Evolutionary conservation across 208 protist genomes (phyloP).

Genomic region (Eutreptiella sp.): DNA sequence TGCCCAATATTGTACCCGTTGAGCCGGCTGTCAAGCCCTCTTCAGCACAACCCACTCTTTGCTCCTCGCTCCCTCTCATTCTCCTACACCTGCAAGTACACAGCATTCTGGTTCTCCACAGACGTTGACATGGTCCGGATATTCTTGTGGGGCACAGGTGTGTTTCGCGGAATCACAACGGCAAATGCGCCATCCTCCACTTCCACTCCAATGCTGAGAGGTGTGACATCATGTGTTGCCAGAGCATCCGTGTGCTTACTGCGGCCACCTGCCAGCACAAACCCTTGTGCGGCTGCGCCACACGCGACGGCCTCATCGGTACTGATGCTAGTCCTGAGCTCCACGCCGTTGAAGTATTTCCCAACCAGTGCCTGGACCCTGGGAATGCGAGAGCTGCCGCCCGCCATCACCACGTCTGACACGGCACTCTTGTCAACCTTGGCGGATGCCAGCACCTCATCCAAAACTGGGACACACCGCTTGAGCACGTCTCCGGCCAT

Average conservation of each 20-base stretch:
- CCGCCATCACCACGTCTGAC: constrained; percentile 53
- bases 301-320: constrained; percentile 44
- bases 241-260: constrained; percentile 24
- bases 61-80: too few relatives aligned
- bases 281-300: constrained; percentile 69
- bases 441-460: constrained; percentile 41
- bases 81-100: constrained; percentile 43
- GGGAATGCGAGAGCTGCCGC: constrained; percentile 73
- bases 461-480: constrained; percentile 16
- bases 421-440: constrained; percentile 48
- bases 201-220: constrained; percentile 92
- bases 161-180: constrained; percentile 71
- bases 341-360: constrained; percentile 49
- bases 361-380: constrained; percentile 72
- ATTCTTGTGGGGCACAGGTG: constrained; percentile 69
- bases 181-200: constrained; percentile 88
- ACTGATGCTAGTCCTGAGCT: constrained; percentile 39
- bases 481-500: constrained; percentile 40
- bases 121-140: constrained; percentile 23
- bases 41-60: too few relatives aligned
- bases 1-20: too few relatives aligned
- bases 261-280: constrained; percentile 42
- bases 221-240: constrained; percentile 75
- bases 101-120: constrained; percentile 29
- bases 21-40: too few relatives aligned